These are phyloP conservation scores for Emmonsiellopsis sp. DNA, from an alignment of 2,329 filamentous ascomycete genomes.

Conservation along the genomic window DNA sequence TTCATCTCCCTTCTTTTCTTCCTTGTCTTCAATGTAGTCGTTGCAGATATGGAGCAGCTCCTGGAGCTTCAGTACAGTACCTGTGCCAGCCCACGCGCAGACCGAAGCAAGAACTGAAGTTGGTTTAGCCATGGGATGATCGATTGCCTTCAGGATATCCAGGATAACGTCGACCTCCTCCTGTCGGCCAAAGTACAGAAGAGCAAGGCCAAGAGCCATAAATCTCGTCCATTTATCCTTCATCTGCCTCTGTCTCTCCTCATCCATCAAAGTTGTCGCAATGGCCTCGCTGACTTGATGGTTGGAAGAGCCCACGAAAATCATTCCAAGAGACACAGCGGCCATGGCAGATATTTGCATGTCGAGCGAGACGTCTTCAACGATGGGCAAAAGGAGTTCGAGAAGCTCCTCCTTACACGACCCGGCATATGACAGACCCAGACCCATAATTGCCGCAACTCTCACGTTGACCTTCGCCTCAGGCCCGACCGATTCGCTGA, in stretches of 20 bases:
- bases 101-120: conserved; percentile 90
- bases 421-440: conserved; percentile 88
- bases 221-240: conserved; percentile 99
- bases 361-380: conserved; percentile 71
- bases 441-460: conserved; percentile 86
- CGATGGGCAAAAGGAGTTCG: conserved; percentile 75
- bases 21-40: conserved; percentile 88
- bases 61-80: conserved; percentile 93
- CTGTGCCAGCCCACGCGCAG: conserved; percentile 95
- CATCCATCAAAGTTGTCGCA: conserved; percentile 84
- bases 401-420: conserved; percentile 87
- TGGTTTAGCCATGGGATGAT: conserved; percentile 95
- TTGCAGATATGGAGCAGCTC: conserved; percentile 97
- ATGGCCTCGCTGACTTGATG: conserved; percentile 87
- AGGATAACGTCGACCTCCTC: conserved; percentile 98
- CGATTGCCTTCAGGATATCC: conserved; percentile 92
- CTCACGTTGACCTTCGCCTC: conserved; percentile 68
- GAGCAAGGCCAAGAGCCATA: conserved; percentile 83
- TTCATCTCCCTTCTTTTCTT: conserved; percentile 92
- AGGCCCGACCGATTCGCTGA: conserved; percentile 72
- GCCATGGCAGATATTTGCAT: conserved; percentile 98
- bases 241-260: conserved; percentile 79
- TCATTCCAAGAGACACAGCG: conserved; percentile 76
- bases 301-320: conserved; percentile 88
- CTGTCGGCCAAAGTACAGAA: conserved; percentile 92